These are phyloP conservation scores for Candida tibetensis DNA, from an alignment of 805 yeast genomes.

Conservation along the genomic window DNA sequence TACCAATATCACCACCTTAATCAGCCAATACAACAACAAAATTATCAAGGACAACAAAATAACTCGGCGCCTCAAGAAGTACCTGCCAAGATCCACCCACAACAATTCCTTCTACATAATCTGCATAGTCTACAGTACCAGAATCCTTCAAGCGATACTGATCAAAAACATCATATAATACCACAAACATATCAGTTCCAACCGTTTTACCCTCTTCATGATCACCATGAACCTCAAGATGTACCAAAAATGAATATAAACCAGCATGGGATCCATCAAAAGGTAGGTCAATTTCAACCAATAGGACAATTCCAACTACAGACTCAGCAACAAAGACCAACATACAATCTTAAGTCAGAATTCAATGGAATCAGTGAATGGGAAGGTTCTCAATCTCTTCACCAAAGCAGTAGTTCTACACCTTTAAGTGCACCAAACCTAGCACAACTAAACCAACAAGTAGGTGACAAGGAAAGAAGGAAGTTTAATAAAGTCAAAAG, in stretches of 20 bases:
- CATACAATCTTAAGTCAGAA: not conserved
- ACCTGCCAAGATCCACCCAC: constrained; percentile 1
- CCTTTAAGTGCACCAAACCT: not conserved
- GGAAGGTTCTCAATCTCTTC: not conserved
- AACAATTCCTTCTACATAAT: not conserved
- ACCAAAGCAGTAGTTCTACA: not conserved
- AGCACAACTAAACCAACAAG: not conserved
- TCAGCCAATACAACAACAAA: not conserved
- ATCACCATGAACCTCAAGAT: not conserved
- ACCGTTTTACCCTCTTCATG: not conserved
- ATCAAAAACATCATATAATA: not conserved
- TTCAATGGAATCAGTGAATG: not conserved
- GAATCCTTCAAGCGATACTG: not conserved
- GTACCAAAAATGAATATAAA: not conserved
- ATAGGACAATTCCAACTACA: constrained; percentile 6
- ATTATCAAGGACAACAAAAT: not conserved
- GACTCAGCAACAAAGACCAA: not conserved
- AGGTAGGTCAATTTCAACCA: constrained; percentile 1
- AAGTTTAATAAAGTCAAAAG: not conserved
- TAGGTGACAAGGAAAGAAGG: not conserved
- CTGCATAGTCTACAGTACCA: not conserved
- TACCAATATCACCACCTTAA: not conserved
- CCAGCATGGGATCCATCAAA: not conserved
- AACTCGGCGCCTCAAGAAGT: not conserved
- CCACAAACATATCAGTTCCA: not conserved